Evolutionary conservation across 768 basidiomycete species (phyloP).

Genomic region (Floccularia luteovirens): DNA sequence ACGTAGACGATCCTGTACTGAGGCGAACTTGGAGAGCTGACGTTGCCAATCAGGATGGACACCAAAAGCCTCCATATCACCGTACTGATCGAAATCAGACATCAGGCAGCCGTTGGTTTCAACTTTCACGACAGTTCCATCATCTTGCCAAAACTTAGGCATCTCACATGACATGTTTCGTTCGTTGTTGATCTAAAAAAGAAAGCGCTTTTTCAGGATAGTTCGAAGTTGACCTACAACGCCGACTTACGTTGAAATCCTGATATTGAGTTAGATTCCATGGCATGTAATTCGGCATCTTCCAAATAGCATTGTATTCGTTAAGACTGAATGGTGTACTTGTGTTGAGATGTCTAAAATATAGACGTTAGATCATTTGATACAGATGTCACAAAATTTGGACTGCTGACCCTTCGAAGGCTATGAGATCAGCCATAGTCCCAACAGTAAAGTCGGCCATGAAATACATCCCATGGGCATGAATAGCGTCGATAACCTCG

Average conservation of each 20-base stretch:
- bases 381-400: constrained; percentile 1
- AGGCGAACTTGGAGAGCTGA: constrained; percentile 91
- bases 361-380: neutral
- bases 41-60: constrained; percentile 93
- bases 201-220: constrained; percentile 4
- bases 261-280: constrained; percentile 84
- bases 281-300: constrained; percentile 65
- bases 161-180: constrained; percentile 71
- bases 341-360: constrained; percentile 59
- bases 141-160: constrained; percentile 77
- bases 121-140: constrained; percentile 56
- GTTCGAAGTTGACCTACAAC: constrained; percentile 2
- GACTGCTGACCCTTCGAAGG: constrained; percentile 64
- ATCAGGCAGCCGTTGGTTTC: constrained; percentile 61
- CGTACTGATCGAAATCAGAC: constrained; percentile 92
- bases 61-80: constrained; percentile 97
- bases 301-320: constrained; percentile 73
- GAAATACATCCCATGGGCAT: constrained; percentile 81
- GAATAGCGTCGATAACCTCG: constrained; percentile 65
- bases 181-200: constrained; percentile 48
- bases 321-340: constrained; percentile 74
- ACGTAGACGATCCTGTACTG: constrained; percentile 91
- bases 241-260: constrained; percentile 59
- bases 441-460: constrained; percentile 94
- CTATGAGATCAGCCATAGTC: constrained; percentile 84